Evolutionary conservation across 805 yeast species (phyloP).

Genomic region (Dipodascus geniculatus): DNA sequence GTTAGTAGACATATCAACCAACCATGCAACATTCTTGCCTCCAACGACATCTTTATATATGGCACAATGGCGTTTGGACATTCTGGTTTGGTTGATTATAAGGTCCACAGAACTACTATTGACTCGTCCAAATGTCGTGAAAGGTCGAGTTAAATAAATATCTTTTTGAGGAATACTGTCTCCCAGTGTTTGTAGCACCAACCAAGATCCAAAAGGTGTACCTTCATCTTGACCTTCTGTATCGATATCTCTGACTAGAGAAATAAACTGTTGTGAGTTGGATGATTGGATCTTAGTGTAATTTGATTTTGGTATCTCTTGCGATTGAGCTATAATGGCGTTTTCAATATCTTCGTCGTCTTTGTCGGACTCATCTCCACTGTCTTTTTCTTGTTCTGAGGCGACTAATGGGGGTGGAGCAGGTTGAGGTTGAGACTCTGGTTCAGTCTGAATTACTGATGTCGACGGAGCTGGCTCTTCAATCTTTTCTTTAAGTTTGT

Average conservation of each 20-base stretch:
- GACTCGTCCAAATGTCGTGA: constrained; percentile 60
- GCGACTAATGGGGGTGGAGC: neutral
- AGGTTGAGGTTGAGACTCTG: neutral
- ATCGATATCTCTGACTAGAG: constrained; percentile 15
- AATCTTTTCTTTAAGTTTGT: neutral
- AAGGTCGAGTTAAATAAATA: constrained; percentile 52
- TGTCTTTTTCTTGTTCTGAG: constrained; percentile 3
- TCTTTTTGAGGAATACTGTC: constrained; percentile 36
- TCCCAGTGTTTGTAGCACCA: constrained; percentile 42
- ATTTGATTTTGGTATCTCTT: constrained; percentile 7
- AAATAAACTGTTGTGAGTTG: constrained; percentile 1
- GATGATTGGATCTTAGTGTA: constrained; percentile 2
- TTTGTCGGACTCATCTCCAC: constrained; percentile 10
- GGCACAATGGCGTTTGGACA: constrained; percentile 77
- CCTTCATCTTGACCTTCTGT: constrained; percentile 14
- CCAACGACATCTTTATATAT: constrained; percentile 37
- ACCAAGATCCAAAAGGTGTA: constrained; percentile 48
- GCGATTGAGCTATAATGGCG: constrained; percentile 17
- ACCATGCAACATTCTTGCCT: constrained; percentile 65
- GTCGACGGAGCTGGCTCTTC: neutral
- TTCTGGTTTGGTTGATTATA: constrained; percentile 54
- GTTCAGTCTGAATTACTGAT: neutral
- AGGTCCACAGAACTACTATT: constrained; percentile 38
- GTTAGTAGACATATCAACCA: constrained; percentile 69
- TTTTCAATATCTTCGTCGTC: constrained; percentile 16